These are phyloP conservation scores for Fusarium azukiicola DNA, from an alignment of 2,329 filamentous ascomycete species.

Conservation along the genomic window DNA sequence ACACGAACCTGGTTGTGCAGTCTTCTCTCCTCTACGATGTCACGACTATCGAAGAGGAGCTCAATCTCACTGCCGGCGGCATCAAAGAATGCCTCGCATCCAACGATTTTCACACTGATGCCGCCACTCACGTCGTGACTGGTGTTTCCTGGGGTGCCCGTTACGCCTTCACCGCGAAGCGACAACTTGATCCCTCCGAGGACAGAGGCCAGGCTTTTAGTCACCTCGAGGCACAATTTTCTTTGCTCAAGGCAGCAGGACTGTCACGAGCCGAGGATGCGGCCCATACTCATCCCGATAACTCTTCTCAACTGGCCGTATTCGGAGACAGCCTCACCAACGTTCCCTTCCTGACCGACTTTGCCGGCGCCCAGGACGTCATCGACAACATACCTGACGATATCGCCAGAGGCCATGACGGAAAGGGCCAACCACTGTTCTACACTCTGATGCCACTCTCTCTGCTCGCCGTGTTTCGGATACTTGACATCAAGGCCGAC, in stretches of 20 bases:
- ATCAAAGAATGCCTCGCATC: background rate
- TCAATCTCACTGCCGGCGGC: background rate
- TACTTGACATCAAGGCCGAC: conserved; percentile 1
- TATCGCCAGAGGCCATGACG: background rate
- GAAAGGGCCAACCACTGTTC: background rate
- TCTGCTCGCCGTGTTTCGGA: background rate
- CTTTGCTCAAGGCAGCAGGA: background rate
- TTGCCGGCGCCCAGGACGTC: background rate
- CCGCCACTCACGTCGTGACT: conserved; percentile 7
- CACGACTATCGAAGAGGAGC: background rate
- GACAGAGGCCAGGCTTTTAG: conserved; percentile 9
- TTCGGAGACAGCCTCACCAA: conserved; percentile 1
- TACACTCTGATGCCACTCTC: conserved; percentile 4
- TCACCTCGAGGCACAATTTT: background rate
- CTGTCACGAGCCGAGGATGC: background rate
- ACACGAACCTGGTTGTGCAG: conserved; percentile 5
- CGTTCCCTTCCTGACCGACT: background rate
- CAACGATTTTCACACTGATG: background rate
- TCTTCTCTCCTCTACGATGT: conserved; percentile 1
- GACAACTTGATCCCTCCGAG: background rate
- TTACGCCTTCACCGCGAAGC: background rate
- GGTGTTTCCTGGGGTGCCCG: background rate
- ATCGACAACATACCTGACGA: background rate
- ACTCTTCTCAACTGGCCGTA: background rate
- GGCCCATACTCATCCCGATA: background rate